Conservation (phyloP, 1,284 basidiomycete genomes). For the Pascua sp. region DNA sequence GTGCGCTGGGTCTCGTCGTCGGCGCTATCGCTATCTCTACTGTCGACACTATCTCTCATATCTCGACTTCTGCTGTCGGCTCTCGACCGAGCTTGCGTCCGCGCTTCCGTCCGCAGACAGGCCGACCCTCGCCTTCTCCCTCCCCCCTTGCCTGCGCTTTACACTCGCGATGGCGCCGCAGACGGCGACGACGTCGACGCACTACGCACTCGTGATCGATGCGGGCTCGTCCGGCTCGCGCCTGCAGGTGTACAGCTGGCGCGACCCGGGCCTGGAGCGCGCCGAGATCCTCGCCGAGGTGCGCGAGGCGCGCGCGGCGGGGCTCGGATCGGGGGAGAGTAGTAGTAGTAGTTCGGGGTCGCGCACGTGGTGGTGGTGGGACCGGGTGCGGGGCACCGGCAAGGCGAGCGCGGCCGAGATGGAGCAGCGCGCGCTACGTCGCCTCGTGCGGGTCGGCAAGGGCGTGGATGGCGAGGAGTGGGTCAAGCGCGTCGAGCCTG, state of each 20-base stretch:
- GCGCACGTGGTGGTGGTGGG: conserved; percentile 39
- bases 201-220: conserved; percentile 95
- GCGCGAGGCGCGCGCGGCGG: conserved; percentile 17
- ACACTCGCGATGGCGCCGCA: conserved; percentile 44
- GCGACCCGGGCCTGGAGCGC: conserved; percentile 63
- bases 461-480: conserved; percentile 80
- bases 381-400: conserved; percentile 33
- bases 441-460: conserved; percentile 83
- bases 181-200: conserved; percentile 57
- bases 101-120: too few species aligned
- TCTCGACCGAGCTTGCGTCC: too few species aligned
- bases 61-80: neutral
- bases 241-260: conserved; percentile 96
- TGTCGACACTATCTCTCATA: neutral
- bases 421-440: conserved; percentile 42
- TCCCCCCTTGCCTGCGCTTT: neutral
- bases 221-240: conserved; percentile 96
- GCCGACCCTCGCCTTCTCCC: neutral
- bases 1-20: neutral
- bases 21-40: neutral
- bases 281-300: conserved; percentile 46
- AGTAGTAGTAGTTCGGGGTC: neutral
- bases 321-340: conserved; percentile 3
- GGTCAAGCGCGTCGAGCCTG: conserved; percentile 90
- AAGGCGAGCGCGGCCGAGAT: conserved; percentile 38